Percentiles rank a stretch among this genome's conserved stretches.
These are phyloP conservation scores for Dichotomocladium elegans DNA, from an alignment of 371 early-diverging fungal species.

Conservation along the genomic window DNA sequence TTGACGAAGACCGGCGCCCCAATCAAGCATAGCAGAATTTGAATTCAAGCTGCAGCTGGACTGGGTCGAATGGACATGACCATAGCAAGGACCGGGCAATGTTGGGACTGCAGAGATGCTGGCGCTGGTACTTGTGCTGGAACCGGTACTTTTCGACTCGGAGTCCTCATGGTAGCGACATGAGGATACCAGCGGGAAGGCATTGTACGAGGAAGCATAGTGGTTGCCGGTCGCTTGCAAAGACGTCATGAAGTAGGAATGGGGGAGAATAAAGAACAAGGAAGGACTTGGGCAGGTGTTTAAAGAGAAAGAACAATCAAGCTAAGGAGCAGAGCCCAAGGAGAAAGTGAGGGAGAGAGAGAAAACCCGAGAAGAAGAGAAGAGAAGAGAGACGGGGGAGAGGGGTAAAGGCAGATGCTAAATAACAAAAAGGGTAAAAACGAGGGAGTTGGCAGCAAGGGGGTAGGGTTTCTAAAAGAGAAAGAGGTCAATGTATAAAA, in stretches of 20 bases:
- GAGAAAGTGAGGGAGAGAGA: constrained; percentile 8
- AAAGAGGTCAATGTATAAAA: neutral
- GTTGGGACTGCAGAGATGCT: neutral
- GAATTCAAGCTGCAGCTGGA: neutral
- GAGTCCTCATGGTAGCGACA: constrained; percentile 8
- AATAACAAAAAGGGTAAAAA: constrained; percentile 3
- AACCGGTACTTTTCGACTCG: too few species aligned
- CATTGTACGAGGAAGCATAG: constrained; percentile 1
- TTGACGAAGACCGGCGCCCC: constrained; percentile 2
- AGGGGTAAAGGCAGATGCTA: neutral
- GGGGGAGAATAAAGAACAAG: neutral
- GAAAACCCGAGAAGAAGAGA: neutral
- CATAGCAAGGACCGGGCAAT: neutral
- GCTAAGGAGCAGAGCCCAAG: constrained; percentile 5
- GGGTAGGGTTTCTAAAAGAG: neutral
- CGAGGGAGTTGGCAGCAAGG: constrained; percentile 5
- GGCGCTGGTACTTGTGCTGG: neutral
- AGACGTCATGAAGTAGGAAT: constrained; percentile 14
- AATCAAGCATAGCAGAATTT: neutral
- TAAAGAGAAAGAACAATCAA: constrained; percentile 2
- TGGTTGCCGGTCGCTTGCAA: constrained; percentile 12
- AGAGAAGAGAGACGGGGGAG: constrained; percentile 5
- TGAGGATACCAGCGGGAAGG: constrained; percentile 3
- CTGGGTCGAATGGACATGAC: too few species aligned
- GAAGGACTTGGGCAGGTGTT: neutral